A percentile compares a stretch with the other conserved stretches of the same genome.
These are phyloP conservation scores for Colletotrichum simmondsii DNA, from an alignment of 2,329 filamentous ascomycete species.

Conservation along the genomic window DNA sequence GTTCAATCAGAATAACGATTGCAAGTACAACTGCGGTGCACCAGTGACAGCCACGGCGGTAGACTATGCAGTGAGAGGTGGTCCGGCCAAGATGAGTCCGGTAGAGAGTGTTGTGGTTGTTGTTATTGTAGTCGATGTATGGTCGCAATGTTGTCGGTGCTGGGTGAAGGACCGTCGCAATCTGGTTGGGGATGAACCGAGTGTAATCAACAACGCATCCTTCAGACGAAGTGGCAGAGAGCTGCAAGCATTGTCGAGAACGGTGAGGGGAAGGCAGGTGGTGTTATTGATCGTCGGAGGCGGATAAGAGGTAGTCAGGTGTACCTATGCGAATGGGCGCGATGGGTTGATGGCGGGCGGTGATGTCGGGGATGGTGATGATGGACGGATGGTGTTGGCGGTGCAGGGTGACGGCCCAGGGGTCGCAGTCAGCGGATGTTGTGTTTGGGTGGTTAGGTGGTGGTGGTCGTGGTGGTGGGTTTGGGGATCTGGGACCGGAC, in stretches of 20 bases:
- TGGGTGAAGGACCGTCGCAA: not conserved
- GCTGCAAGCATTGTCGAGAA: conserved; percentile 20
- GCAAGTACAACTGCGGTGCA: not conserved
- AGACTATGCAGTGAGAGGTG: not conserved
- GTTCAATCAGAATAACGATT: not conserved
- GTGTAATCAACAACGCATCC: conserved; percentile 33
- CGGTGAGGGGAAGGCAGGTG: not conserved
- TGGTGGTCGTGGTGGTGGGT: not conserved
- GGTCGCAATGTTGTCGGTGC: not conserved
- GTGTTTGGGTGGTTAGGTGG: not conserved
- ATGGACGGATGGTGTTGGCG: conserved; percentile 1
- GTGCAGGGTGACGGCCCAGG: conserved; percentile 10
- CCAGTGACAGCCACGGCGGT: not conserved
- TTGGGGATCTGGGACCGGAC: conserved; percentile 8
- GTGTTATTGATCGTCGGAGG: not conserved
- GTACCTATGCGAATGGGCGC: not conserved
- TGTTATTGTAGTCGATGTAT: not conserved
- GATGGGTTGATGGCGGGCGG: not conserved
- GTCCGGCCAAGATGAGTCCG: not conserved
- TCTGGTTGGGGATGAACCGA: conserved; percentile 3
- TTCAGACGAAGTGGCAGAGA: conserved; percentile 13
- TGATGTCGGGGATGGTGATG: not conserved
- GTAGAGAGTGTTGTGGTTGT: not conserved
- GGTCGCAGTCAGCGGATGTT: not conserved
- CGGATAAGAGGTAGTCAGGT: not conserved